These are phyloP conservation scores for Claviceps fusiformis DNA, from an alignment of 2,329 filamentous ascomycete genomes.

Conservation along the genomic window DNA sequence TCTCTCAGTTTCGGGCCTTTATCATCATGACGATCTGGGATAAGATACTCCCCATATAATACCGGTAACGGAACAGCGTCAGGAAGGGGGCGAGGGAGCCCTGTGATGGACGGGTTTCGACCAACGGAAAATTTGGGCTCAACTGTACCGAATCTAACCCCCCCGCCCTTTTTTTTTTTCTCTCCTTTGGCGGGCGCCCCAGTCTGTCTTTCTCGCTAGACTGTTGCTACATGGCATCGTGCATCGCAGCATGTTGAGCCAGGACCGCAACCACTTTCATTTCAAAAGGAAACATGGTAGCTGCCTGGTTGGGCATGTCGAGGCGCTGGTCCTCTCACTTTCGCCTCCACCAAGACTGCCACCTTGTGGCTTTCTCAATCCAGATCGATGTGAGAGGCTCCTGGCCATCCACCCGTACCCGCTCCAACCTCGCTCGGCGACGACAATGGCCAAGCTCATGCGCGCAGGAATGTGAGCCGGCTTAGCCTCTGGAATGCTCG, in stretches of 20 bases:
- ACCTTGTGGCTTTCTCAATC: conserved; percentile 4
- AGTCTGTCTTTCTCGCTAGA: background rate
- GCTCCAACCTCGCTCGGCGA: conserved; percentile 18
- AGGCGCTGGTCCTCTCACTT: background rate
- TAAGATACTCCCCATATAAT: background rate
- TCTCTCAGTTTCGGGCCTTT: background rate
- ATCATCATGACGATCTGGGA: background rate
- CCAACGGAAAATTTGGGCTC: background rate
- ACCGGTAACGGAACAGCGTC: conserved; percentile 3
- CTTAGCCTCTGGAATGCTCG: conserved; percentile 19
- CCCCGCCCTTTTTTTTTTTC: background rate
- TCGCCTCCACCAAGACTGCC: conserved; percentile 3
- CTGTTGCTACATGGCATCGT: background rate
- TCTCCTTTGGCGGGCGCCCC: background rate
- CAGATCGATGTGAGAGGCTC: conserved; percentile 1
- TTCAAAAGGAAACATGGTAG: background rate
- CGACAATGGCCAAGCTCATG: conserved; percentile 19
- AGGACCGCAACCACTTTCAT: background rate
- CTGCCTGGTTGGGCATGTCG: background rate
- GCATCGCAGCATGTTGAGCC: background rate
- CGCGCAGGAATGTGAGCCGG: conserved; percentile 16
- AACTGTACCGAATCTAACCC: background rate
- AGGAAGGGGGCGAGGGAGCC: background rate
- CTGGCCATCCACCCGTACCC: conserved; percentile 1
- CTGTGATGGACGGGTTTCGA: background rate